phyloP scores from a whole-genome alignment of 208 protist genomes.

The Leishmania tarentolae region DNA sequence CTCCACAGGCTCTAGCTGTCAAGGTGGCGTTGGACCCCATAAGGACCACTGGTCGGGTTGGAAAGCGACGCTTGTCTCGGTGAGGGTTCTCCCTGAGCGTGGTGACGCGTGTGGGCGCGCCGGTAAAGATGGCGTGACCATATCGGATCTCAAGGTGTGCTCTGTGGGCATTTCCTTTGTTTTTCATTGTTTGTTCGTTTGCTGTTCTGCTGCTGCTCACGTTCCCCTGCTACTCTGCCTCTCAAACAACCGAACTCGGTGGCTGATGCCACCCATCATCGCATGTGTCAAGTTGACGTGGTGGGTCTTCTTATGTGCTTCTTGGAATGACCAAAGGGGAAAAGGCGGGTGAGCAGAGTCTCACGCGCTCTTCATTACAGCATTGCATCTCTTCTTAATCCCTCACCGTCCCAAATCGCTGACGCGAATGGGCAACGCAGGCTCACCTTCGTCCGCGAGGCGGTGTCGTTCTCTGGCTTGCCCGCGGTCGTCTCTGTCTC shows the following conservation, averaged over 20 bases:
- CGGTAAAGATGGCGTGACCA: neutral
- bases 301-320: neutral
- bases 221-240: neutral
- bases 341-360: no score
- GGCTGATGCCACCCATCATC: neutral
- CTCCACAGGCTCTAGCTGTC: neutral
- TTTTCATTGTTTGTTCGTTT: neutral
- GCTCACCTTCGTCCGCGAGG: neutral
- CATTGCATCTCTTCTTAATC: neutral
- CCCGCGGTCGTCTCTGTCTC: neutral
- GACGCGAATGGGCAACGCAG: neutral
- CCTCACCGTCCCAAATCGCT: neutral
- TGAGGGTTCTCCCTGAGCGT: neutral
- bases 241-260: neutral
- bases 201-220: neutral
- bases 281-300: neutral
- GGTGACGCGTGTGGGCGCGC: neutral
- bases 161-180: constrained; percentile 2
- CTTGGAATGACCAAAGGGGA: no score
- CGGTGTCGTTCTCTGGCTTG: neutral
- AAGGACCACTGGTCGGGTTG: neutral
- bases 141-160: neutral
- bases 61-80: constrained; percentile 4
- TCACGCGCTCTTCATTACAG: neutral
- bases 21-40: neutral